phyloP scores from a whole-genome alignment of 2,329 filamentous ascomycete species.

The Fusarium guadeloupense region DNA sequence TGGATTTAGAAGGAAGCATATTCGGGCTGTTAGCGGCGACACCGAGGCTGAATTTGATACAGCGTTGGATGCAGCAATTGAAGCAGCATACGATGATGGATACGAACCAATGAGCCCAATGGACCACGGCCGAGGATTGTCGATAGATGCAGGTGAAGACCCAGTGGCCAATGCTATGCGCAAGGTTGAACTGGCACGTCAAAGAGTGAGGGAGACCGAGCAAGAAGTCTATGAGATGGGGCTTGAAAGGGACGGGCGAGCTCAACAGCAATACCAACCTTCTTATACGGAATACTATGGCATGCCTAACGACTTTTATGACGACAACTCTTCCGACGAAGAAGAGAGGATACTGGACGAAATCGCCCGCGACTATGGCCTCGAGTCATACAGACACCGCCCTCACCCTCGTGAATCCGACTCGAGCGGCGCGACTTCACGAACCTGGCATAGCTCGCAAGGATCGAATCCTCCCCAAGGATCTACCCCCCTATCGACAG shows the following conservation, averaged over 20 bases:
- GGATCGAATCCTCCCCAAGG: conserved; percentile 69
- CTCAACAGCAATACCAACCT: conserved; percentile 45
- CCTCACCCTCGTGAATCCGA: conserved; percentile 79
- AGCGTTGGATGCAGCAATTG: conserved; percentile 92
- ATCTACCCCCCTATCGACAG: conserved; percentile 65
- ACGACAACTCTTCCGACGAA: conserved; percentile 72
- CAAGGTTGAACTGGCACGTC: conserved; percentile 78
- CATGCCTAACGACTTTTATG: conserved; percentile 66
- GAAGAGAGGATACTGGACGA: conserved; percentile 86
- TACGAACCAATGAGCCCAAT: conserved; percentile 75
- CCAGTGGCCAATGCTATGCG: conserved; percentile 66
- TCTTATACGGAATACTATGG: conserved; percentile 29
- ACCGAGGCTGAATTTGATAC: conserved; percentile 94
- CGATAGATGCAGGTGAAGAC: conserved; percentile 54
- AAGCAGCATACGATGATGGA: conserved; percentile 93
- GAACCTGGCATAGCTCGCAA: conserved; percentile 83
- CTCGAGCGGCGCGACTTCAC: conserved; percentile 79
- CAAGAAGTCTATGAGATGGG: conserved; percentile 63
- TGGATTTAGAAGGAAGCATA: conserved; percentile 73
- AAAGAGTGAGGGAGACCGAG: conserved; percentile 78
- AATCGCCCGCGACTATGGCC: conserved; percentile 83
- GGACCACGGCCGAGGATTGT: conserved; percentile 47
- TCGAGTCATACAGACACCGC: conserved; percentile 77
- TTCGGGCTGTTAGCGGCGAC: conserved; percentile 72
- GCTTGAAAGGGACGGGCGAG: conserved; percentile 57